A percentile compares a stretch with the other conserved stretches of the same genome.
phyloP scores from a whole-genome alignment of 257 asterid genomes.

The Echites panduratus region DNA sequence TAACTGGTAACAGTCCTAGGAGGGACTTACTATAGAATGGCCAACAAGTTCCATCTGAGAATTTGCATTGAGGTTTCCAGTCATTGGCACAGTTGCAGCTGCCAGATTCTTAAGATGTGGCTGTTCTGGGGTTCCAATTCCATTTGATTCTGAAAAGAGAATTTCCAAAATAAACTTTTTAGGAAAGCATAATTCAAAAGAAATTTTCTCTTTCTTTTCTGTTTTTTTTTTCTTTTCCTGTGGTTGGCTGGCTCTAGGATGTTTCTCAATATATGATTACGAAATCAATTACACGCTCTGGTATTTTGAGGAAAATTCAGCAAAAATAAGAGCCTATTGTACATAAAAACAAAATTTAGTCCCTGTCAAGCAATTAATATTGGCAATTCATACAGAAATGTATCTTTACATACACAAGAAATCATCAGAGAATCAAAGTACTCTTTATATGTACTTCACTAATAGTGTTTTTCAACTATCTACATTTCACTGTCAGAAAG shows the following conservation, averaged over 20 bases:
- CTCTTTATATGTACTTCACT: neutral
- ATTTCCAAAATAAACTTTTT: slow-evolving; percentile 5
- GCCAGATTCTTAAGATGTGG: slow-evolving; percentile 26
- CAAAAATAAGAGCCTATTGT: neutral
- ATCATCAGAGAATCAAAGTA: neutral
- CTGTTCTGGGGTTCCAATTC: slow-evolving; percentile 36
- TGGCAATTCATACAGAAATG: neutral
- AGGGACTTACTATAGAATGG: slow-evolving; percentile 62
- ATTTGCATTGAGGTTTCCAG: slow-evolving; percentile 30
- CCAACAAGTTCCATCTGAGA: slow-evolving; percentile 71
- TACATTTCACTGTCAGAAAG: too few relatives aligned
- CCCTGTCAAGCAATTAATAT: neutral
- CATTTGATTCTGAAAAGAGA: slow-evolving; percentile 41
- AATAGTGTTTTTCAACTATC: too few relatives aligned
- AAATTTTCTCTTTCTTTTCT: neutral
- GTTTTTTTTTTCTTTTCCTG: neutral
- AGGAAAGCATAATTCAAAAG: neutral
- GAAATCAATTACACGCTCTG: neutral
- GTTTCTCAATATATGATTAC: neutral
- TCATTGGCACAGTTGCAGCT: slow-evolving; percentile 15
- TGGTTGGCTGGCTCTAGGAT: neutral
- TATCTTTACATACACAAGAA: neutral
- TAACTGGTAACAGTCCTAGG: neutral
- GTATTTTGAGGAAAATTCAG: neutral
- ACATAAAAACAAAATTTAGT: neutral